These are phyloP conservation scores for Aspergillus egyptiacus DNA, from an alignment of 495 filamentous ascomycete genomes.

Conservation along the genomic window DNA sequence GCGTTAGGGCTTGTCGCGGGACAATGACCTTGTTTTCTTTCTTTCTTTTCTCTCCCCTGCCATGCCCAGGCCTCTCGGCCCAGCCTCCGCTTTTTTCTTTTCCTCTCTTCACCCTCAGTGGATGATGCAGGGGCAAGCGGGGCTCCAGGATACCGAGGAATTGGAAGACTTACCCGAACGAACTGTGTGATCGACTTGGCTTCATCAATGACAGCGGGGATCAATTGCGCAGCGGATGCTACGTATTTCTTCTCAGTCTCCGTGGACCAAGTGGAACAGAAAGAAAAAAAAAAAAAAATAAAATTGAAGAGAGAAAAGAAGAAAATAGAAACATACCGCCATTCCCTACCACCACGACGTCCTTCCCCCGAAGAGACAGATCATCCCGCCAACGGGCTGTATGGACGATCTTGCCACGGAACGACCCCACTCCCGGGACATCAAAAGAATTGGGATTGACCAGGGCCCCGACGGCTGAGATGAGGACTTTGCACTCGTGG, in stretches of 20 bases:
- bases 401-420: slow-evolving; percentile 50
- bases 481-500: slow-evolving; percentile 42
- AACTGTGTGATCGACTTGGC: slow-evolving; percentile 10
- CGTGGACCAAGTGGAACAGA: too few relatives aligned
- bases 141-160: neutral
- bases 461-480: slow-evolving; percentile 43
- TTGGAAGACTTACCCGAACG: slow-evolving; percentile 1
- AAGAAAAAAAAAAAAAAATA: neutral
- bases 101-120: neutral
- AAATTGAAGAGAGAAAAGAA: neutral
- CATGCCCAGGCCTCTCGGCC: too few relatives aligned
- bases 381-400: slow-evolving; percentile 51
- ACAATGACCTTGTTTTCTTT: neutral
- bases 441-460: slow-evolving; percentile 39
- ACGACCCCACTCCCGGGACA: slow-evolving; percentile 39
- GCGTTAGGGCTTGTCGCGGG: neutral
- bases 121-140: neutral
- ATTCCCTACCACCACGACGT: slow-evolving; percentile 51
- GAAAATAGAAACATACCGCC: slow-evolving; percentile 24
- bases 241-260: too few relatives aligned
- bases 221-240: slow-evolving; percentile 7
- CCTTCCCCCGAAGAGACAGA: slow-evolving; percentile 47
- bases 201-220: slow-evolving; percentile 6
- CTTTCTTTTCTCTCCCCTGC: neutral
- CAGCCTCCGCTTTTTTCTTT: neutral